A percentile compares a stretch with the other conserved stretches of the same genome.
phyloP scores from a whole-genome alignment of 805 yeast genomes.

The Cyberlindnera xylosilytica region DNA sequence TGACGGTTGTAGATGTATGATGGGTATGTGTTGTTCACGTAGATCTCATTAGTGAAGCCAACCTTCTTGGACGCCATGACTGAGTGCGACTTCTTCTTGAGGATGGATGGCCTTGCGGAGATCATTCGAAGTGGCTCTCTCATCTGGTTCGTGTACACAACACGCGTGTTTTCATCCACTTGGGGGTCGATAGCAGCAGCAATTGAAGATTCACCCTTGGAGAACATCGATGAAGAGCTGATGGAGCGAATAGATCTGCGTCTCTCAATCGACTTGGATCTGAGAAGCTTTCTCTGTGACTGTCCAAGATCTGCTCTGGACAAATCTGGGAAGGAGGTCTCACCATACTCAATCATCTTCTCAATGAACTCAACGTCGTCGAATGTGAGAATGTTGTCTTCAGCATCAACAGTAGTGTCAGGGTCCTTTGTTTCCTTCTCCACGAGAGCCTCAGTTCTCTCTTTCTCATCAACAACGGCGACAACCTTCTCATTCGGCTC shows the following conservation, averaged over 20 bases:
- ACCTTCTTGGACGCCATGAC: constrained; percentile 30
- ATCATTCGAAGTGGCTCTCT: constrained; percentile 7
- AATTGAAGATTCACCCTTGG: constrained; percentile 6
- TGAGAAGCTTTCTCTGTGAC: constrained; percentile 28
- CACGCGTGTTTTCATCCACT: constrained; percentile 13
- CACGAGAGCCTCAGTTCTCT: too few species aligned
- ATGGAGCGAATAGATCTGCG: constrained; percentile 32
- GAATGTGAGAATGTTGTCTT: constrained; percentile 19
- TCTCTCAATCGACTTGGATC: constrained; percentile 35
- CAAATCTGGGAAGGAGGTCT: constrained; percentile 36
- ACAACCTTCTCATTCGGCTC: not conserved
- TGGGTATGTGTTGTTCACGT: constrained; percentile 50
- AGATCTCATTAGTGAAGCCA: constrained; percentile 44
- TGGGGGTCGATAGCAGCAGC: not conserved
- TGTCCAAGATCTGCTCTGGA: constrained; percentile 30
- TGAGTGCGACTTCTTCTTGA: constrained; percentile 5
- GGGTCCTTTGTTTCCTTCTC: too few species aligned
- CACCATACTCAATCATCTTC: constrained; percentile 38
- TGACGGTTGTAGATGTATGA: constrained; percentile 52
- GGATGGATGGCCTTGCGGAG: constrained; percentile 5
- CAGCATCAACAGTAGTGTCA: constrained; percentile 2
- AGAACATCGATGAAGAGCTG: constrained; percentile 24
- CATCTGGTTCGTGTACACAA: constrained; percentile 15
- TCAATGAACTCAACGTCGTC: constrained; percentile 38
- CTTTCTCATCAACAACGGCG: not conserved